A percentile compares a stretch with the other conserved stretches of the same genome.
Evolutionary conservation across 2,329 filamentous ascomycete genomes (phyloP).

Genomic region (Talaromyces sp.): DNA sequence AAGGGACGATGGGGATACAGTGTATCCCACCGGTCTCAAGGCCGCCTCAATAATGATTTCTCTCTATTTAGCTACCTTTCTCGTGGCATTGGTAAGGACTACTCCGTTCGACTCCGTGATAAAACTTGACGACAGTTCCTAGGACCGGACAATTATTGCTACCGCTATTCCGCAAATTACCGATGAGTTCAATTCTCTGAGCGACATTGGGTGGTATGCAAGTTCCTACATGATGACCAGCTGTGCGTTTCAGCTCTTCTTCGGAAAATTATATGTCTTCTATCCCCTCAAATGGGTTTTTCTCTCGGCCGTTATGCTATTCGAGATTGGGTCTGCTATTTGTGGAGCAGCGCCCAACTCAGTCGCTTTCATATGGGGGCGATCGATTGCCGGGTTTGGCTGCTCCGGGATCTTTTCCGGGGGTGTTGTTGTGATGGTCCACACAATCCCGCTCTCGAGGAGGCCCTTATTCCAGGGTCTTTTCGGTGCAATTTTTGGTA

Average conservation of each 20-base stretch:
- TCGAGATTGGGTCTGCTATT: conserved; percentile 45
- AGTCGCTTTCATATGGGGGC: conserved; percentile 30
- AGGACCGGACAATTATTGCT: conserved; percentile 23
- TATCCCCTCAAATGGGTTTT: conserved; percentile 45
- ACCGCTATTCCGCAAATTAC: conserved; percentile 25
- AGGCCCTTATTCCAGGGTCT: conserved; percentile 18
- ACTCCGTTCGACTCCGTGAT: neutral
- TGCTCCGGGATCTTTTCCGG: conserved; percentile 27
- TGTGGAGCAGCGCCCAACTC: conserved; percentile 36
- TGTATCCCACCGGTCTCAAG: neutral
- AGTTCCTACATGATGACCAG: conserved; percentile 43
- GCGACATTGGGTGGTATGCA: conserved; percentile 39
- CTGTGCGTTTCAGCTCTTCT: conserved; percentile 32
- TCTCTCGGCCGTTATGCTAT: conserved; percentile 39
- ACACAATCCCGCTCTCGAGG: conserved; percentile 24
- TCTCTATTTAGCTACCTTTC: conserved; percentile 26
- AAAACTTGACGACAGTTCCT: neutral
- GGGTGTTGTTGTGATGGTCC: conserved; percentile 25
- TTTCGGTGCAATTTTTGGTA: neutral
- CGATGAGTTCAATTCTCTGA: conserved; percentile 35
- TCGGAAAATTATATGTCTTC: conserved; percentile 47
- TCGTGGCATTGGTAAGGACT: conserved; percentile 27
- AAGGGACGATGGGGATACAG: neutral
- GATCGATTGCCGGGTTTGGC: conserved; percentile 32
- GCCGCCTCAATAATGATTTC: conserved; percentile 9